Base-by-base conservation (phyloP, 768 basidiomycete genomes). In the Gelatoporia subvermispora region DNA sequence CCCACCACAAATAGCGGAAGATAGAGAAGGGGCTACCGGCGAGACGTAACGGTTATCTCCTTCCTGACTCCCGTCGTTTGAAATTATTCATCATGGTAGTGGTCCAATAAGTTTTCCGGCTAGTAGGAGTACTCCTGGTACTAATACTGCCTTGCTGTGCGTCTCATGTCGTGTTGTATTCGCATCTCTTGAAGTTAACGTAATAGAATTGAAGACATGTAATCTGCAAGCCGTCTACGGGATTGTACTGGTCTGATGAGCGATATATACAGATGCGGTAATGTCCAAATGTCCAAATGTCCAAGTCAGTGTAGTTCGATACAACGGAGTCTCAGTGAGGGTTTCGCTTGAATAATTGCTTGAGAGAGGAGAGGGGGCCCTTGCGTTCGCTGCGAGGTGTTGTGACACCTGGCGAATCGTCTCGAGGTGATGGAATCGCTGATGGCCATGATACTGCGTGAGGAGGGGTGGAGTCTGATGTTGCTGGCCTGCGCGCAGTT, bases 141-240 rank as follows among this genome's bases (percentile, higher is more conserved):
- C 49, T 48, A 51, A 48, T 58, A 52, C 43, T 47, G 54, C 50
- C 54, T 48, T 56, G 54, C 54, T 54, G 57, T 53, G 57, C 57
- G 41, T 53, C 39, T 31, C 47, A 47, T 52, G 47, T 49, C 51
- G 49, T 58, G 54, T 58, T 55, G 57, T 58, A 55, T 48, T 54
- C 54, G 48, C 55, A 52, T 58, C 48, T 55, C 49, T 55, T 55
- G 52, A 55, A 45, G 49, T 52, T 37, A 58, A 55, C 51, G 48
- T 58, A 54, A 23, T 45, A 55, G 49, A 53, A 38, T 51, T 38
- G 31, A 45, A 17, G 11, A 17, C 20, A 10, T 34, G 35, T 49
- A 49, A 49, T 49, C 22, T 35, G 41, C 28, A 43, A 31, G 5
- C 28, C 28, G 28, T 31, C 28, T 31, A 31, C 28, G 7, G 22